These are phyloP conservation scores for Circinella minor DNA, from an alignment of 371 early-diverging fungal genomes.

Conservation along the genomic window DNA sequence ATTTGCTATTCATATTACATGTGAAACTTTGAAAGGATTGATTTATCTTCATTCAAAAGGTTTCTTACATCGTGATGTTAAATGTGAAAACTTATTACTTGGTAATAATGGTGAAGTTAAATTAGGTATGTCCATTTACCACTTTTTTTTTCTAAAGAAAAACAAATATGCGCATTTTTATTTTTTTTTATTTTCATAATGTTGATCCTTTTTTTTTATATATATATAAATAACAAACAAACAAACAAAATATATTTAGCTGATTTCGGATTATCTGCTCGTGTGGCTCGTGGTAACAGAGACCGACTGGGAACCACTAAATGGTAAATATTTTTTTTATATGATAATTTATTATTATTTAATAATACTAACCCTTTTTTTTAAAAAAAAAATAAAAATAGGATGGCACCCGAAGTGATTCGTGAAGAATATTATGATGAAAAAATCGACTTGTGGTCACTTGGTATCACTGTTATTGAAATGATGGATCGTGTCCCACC, in stretches of 20 bases:
- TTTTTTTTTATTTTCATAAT: background rate
- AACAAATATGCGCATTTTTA: background rate
- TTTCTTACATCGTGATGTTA: conserved; percentile 96
- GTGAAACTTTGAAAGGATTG: conserved; percentile 73
- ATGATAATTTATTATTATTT: background rate
- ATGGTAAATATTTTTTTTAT: conserved; percentile 48
- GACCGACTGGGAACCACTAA: conserved; percentile 97
- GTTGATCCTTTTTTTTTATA: too few relatives aligned
- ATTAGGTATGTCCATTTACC: conserved; percentile 66
- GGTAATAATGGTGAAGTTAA: conserved; percentile 93
- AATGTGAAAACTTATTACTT: conserved; percentile 96
- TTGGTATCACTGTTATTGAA: conserved; percentile 83
- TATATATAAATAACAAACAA: too few relatives aligned
- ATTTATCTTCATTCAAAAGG: conserved; percentile 90
- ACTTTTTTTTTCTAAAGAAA: background rate
- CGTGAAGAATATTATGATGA: conserved; percentile 86
- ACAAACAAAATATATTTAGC: conserved; percentile 17
- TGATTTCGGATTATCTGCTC: conserved; percentile 48
- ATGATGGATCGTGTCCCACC: conserved; percentile 63
- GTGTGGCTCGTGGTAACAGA: conserved; percentile 52
- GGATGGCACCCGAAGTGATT: conserved; percentile 95
- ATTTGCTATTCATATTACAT: conserved; percentile 40
- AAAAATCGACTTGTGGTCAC: conserved; percentile 96
- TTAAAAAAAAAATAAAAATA: conserved; percentile 2
- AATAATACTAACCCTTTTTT: background rate